Evolutionary conservation across 202 grass and related monocot species (phyloP), one percentile per base, ranked within the genome.

Genomic region (Schoenoplectus tabernaemontani): DNA sequence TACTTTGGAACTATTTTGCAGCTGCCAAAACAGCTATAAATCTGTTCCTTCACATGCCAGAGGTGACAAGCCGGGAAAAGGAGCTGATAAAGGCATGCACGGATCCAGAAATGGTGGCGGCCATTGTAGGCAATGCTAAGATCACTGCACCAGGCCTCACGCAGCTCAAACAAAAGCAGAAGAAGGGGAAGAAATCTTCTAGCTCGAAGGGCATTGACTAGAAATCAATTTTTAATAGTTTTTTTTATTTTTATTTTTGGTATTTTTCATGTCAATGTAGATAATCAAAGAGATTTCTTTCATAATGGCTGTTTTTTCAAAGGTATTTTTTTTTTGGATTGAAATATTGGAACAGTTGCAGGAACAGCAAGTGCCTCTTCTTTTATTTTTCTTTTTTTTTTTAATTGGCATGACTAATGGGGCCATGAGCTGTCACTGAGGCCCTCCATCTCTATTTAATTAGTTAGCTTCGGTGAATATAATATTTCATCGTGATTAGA

Each of bases 41-140:
- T 83, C 87, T 98, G 85, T 98, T 94, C 78, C 54, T 85, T 87
- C 89, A 95, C 82, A 87, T 28, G 39, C 46, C 68, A 61, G 91
- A 98, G 4, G 91, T 93, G 65, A 89, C 88, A 8, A 92, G 82
- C 87, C 89, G 95, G 2, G 95, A 98, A 66, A 98, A 92, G 78
- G 95, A 98, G 70, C 81, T 94, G 4, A 89, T 98, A 86, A 98
- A 98, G 63, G 95, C 91, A 60, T 98, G 95, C 68, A 95, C 89
- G 11, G 95, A 98, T 36, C 89, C 95, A 70, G 95, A 98, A 89
- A 73, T 98, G 83, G 91, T 91, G 23, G 89, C 95, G n/a, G 89
- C 95, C 1, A 95, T 98, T 36, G 73, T 92, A 20, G 90, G 95
- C 28, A 98, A 98, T 26, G 86, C 83, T 59, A 95, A 95, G 85